These are phyloP conservation scores for Leishmania tarentolae DNA, from an alignment of 208 protist genomes.

Conservation along the genomic window DNA sequence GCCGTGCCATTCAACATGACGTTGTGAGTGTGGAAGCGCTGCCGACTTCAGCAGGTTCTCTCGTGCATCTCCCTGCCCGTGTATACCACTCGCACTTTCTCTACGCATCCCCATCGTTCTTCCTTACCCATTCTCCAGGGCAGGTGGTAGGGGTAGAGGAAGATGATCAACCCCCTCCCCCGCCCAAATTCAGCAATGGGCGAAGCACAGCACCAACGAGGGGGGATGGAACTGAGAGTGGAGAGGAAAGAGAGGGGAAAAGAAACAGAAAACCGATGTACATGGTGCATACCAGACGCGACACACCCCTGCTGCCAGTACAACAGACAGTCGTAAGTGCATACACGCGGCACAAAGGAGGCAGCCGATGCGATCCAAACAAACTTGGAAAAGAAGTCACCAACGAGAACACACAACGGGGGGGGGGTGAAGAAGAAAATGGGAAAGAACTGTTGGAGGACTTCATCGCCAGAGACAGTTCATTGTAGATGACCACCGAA, in stretches of 20 bases:
- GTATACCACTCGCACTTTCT: not conserved
- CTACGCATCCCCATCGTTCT: not conserved
- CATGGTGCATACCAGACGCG: not conserved
- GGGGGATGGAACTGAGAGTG: not conserved
- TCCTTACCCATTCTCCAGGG: not conserved
- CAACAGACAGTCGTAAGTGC: not conserved
- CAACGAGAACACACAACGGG: not conserved
- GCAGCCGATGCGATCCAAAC: not conserved
- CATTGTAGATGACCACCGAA: constrained; percentile 65
- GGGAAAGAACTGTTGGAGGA: not conserved
- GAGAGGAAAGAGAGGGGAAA: not conserved
- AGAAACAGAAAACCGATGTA: not conserved
- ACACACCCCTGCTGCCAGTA: not conserved
- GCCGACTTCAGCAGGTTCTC: not conserved
- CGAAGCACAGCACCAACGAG: not conserved
- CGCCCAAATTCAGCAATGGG: not conserved
- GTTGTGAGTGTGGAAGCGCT: not conserved
- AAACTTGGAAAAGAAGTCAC: too few species aligned
- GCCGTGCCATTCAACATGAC: not conserved
- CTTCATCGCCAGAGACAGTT: constrained; percentile 69
- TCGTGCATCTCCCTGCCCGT: not conserved
- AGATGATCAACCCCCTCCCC: not conserved
- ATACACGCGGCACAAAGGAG: not conserved
- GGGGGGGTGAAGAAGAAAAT: not conserved
- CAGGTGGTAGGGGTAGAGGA: not conserved